Percentiles rank a stretch among this genome's conserved stretches.
Conservation (phyloP, 148 eudicot species). For the Chenopodium album region DNA sequence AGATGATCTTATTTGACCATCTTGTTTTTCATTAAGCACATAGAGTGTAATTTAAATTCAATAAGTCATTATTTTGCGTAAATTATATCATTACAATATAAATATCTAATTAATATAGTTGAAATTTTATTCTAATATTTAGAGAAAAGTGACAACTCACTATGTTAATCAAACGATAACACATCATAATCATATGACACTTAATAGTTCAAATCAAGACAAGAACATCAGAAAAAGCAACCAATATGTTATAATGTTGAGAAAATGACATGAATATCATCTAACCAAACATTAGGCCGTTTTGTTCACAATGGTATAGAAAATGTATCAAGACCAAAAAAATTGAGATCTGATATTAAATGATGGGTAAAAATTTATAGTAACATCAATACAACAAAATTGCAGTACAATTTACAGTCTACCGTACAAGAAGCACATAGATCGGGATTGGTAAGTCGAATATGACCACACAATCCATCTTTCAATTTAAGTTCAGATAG, state of each 20-base stretch:
- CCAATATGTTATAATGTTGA: no score
- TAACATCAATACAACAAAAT: constrained; percentile 23
- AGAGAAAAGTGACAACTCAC: no score
- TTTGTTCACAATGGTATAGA: not conserved
- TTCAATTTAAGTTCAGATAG: not conserved
- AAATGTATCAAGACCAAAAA: not conserved
- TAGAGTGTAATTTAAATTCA: no score
- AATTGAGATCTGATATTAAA: constrained; percentile 6
- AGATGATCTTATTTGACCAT: no score
- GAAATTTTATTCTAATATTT: no score
- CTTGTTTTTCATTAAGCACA: no score
- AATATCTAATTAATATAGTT: no score
- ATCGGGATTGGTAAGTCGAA: not conserved
- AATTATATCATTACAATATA: no score
- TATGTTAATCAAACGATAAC: not conserved
- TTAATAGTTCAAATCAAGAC: not conserved
- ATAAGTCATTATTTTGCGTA: no score
- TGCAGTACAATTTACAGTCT: constrained; percentile 15
- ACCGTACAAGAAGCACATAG: not conserved
- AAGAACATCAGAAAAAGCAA: not conserved
- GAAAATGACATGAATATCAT: not conserved
- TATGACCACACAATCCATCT: constrained; percentile 1
- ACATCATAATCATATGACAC: not conserved
- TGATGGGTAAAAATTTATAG: not conserved
- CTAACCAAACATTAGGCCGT: not conserved